phyloP scores from a whole-genome alignment of 768 basidiomycete genomes.

The Pisolithus sp. region DNA sequence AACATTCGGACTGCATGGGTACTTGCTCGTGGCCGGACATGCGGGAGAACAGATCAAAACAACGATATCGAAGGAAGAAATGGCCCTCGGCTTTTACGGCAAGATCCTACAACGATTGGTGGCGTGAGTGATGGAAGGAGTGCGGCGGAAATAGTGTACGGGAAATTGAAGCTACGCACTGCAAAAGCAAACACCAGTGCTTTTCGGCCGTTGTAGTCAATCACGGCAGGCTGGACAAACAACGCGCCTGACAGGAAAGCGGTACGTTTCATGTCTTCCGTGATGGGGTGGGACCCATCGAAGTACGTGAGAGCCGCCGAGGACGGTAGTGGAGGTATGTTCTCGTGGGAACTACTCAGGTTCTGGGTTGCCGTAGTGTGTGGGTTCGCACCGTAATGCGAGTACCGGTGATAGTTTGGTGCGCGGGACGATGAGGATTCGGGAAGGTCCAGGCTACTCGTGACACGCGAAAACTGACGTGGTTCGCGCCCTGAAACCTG shows the following conservation, averaged over 20 bases:
- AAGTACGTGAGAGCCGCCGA: slow-evolving; percentile 40
- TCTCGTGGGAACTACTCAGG: slow-evolving; percentile 3
- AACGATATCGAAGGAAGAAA: slow-evolving; percentile 66
- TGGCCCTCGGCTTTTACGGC: slow-evolving; percentile 61
- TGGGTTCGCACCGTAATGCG: slow-evolving; percentile 2
- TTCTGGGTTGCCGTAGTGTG: slow-evolving; percentile 15
- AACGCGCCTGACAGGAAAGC: slow-evolving; percentile 55
- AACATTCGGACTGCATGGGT: slow-evolving; percentile 56
- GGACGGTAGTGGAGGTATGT: slow-evolving; percentile 7
- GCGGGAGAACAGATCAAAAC: slow-evolving; percentile 52
- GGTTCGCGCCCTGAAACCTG: slow-evolving; percentile 5
- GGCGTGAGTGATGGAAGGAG: slow-evolving; percentile 1
- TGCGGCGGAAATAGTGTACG: neutral
- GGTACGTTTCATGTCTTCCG: slow-evolving; percentile 41
- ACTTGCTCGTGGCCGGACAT: slow-evolving; percentile 23
- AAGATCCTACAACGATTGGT: slow-evolving; percentile 42
- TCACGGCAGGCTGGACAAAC: slow-evolving; percentile 48
- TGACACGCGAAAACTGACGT: slow-evolving; percentile 9
- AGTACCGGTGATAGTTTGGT: slow-evolving; percentile 10
- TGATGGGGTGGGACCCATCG: slow-evolving; percentile 31
- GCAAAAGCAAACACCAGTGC: slow-evolving; percentile 59
- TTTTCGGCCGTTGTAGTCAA: slow-evolving; percentile 49
- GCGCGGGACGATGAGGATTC: slow-evolving; percentile 2
- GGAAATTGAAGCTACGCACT: slow-evolving; percentile 30
- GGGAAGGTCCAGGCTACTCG: slow-evolving; percentile 6